phyloP scores from a whole-genome alignment of 2,329 filamentous ascomycete genomes.

The Trichoderma koningii region DNA sequence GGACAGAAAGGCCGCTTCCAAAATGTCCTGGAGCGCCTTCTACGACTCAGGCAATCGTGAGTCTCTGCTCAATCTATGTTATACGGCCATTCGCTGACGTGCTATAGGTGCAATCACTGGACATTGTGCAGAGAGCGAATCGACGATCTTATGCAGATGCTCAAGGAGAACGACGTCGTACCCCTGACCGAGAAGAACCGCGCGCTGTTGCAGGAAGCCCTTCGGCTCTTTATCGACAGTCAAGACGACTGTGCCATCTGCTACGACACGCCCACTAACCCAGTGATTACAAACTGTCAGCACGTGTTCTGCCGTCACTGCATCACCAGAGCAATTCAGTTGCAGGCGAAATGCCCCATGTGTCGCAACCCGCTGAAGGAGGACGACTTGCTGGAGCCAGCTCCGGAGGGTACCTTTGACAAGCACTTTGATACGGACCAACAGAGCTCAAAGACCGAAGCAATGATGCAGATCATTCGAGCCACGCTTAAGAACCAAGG shows the following conservation, averaged over 20 bases:
- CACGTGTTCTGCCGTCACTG: constrained; percentile 77
- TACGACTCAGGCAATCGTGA: constrained; percentile 76
- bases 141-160: constrained; percentile 67
- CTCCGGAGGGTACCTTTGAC: constrained; percentile 53
- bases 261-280: constrained; percentile 68
- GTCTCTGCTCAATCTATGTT: constrained; percentile 25
- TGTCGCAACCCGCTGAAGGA: constrained; percentile 70
- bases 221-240: constrained; percentile 75
- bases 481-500: constrained; percentile 65
- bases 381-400: constrained; percentile 64
- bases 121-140: constrained; percentile 75
- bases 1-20: constrained; percentile 63
- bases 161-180: constrained; percentile 69
- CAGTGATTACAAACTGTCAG: constrained; percentile 82
- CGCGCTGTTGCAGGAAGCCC: constrained; percentile 70
- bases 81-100: too few species aligned
- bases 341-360: constrained; percentile 81
- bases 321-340: constrained; percentile 71
- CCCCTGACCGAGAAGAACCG: constrained; percentile 72
- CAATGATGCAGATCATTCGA: constrained; percentile 71
- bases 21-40: constrained; percentile 75
- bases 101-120: constrained; percentile 76
- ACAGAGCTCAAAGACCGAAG: constrained; percentile 81
- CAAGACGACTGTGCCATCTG: constrained; percentile 85
- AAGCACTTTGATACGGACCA: constrained; percentile 61